Evolutionary conservation across 2,329 filamentous ascomycete species (phyloP), one percentile per base, ranked within the genome.

Genomic region (Saccharata proteae): DNA sequence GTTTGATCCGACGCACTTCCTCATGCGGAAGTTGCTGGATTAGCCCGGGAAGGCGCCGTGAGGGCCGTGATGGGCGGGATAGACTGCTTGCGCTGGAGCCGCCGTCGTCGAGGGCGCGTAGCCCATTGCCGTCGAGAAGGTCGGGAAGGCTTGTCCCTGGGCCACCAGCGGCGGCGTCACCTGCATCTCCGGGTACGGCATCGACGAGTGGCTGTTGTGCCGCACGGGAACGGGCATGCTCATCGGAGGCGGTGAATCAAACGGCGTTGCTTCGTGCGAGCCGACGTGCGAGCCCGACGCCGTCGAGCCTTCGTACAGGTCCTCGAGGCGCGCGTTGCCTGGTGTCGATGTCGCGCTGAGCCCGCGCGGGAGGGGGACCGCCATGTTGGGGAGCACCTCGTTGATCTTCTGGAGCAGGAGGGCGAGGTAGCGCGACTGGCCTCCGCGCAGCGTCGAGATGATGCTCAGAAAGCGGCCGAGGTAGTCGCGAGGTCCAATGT

Each of bases 331-430:
- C 23, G 33, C 29, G 27, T 29, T 36, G 27, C 33, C 21, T 24
- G 34, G 52, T 32, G 37, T 51, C 49, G 34, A 55, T 35, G 18
- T 50, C 49, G 32, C 47, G 47, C 33, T 30, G 21, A 36, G 26
- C 22, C 26, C 31, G 25, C 29, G 36, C 26, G 33, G 28, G 25
- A 36, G 33, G 34, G 53, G 53, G 33, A 56, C 46, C 32, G 51
- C 49, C 11, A 55, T 47, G 38, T 50, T 54, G 29, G 79, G 78
- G 3, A 86, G 58, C 3, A 78, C 66, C 24, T 88, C 79, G 38
- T 77, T 68, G 22, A 88, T 69, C 58, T 88, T 90, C 50, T 69
- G 71, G 34, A 90, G 58, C 1, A 93, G 65, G 1, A 92, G 65
- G 3, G 82, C 82, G 10, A 88, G 62, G 49, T 84, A 90, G 30